A percentile compares a stretch with the other conserved stretches of the same genome.
These are phyloP conservation scores for Aspergillus olivimuriae DNA, from an alignment of 495 filamentous ascomycete species.

Conservation along the genomic window DNA sequence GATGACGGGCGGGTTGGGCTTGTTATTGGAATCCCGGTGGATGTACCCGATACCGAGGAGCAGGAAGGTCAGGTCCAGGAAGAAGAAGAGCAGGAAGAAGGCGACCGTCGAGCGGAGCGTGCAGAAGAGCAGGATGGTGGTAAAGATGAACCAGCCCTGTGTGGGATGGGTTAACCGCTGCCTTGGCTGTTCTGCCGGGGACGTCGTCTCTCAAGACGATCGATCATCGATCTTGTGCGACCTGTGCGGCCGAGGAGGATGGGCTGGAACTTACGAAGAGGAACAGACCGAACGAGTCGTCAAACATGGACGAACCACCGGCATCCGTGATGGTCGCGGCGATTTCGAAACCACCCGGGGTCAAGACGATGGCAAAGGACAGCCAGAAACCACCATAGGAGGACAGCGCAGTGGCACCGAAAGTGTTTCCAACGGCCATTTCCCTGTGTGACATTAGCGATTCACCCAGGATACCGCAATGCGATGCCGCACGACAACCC, in stretches of 20 bases:
- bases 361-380: conserved; percentile 80
- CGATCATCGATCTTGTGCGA: no score
- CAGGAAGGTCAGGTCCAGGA: conserved; percentile 87
- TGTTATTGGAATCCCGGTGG: conserved; percentile 31
- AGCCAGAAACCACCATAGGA: conserved; percentile 99
- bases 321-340: conserved; percentile 16
- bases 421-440: conserved; percentile 97
- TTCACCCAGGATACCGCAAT: no score
- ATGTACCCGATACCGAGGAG: conserved; percentile 75
- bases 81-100: conserved; percentile 94
- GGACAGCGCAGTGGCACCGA: conserved; percentile 92
- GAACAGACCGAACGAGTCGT: conserved; percentile 76
- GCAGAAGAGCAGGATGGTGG: conserved; percentile 76
- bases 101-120: conserved; percentile 90
- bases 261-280: conserved; percentile 61
- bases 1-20: conserved; percentile 46
- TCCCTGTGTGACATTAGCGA: no score
- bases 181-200: no score
- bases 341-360: conserved; percentile 68
- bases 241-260: no score
- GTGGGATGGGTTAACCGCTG: no score
- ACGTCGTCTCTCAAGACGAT: no score
- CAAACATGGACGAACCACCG: conserved; percentile 32
- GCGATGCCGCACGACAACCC: no score
- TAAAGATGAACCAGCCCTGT: conserved; percentile 98